Evolutionary conservation across 306 rosid species (phyloP).

Genomic region (Trifolium dubium): DNA sequence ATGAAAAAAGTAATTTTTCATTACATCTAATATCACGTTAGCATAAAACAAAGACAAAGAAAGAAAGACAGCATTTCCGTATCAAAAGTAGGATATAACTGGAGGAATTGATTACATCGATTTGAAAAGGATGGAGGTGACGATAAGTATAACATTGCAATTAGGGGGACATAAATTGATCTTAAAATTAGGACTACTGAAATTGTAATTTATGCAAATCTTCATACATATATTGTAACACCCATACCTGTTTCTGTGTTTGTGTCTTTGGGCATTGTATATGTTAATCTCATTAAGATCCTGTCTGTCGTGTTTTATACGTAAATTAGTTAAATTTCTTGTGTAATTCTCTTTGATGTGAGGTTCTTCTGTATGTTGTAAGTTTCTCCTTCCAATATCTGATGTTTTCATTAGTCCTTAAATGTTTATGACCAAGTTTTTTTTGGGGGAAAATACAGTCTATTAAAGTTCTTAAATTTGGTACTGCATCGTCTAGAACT

Average conservation of each 20-base stretch:
- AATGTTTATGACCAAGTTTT: no score
- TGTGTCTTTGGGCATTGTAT: neutral
- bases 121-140: constrained; percentile 25
- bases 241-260: neutral
- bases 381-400: constrained; percentile 46
- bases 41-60: constrained; percentile 8
- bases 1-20: neutral
- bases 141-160: neutral
- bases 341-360: constrained; percentile 30
- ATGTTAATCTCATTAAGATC: constrained; percentile 17
- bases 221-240: neutral
- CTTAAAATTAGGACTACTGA: neutral
- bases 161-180: constrained; percentile 1
- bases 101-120: neutral
- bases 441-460: no score
- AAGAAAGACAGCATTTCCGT: constrained; percentile 5
- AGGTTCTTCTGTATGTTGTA: constrained; percentile 85
- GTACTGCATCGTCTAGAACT: constrained; percentile 61
- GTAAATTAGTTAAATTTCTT: constrained; percentile 30
- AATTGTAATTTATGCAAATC: constrained; percentile 20
- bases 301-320: constrained; percentile 27
- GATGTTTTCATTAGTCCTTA: constrained; percentile 22
- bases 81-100: constrained; percentile 34
- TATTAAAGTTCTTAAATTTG: constrained; percentile 43
- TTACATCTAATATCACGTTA: constrained; percentile 6